Evolutionary conservation across 371 early-diverging fungal species (phyloP).

Genomic region (Sporodiniella umbellata): DNA sequence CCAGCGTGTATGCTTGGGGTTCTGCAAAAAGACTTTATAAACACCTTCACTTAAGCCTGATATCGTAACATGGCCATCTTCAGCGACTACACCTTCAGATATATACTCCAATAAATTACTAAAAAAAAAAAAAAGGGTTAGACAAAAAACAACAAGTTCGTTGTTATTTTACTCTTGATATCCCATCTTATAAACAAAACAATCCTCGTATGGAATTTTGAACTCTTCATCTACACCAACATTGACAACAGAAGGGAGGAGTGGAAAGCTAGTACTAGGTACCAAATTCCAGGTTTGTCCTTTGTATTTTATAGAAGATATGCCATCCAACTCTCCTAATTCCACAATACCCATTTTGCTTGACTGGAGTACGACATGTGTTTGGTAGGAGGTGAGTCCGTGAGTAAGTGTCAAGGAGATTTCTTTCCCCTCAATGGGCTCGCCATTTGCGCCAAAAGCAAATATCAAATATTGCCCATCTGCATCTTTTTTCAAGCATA

Average conservation of each 20-base stretch:
- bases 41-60: conserved; percentile 26
- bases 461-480: conserved; percentile 31
- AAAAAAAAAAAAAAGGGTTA: not conserved
- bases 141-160: not conserved
- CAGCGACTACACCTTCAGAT: not conserved
- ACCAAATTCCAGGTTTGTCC: not conserved
- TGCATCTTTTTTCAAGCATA: not conserved
- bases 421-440: conserved; percentile 29
- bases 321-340: conserved; percentile 35
- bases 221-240: conserved; percentile 27
- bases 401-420: conserved; percentile 34
- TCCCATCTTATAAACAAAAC: not conserved
- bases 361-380: conserved; percentile 31
- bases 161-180: not conserved
- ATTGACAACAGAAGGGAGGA: conserved; percentile 18
- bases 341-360: conserved; percentile 38
- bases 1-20: no score
- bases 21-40: conserved; percentile 17
- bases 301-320: not conserved
- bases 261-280: not conserved
- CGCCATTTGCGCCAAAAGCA: conserved; percentile 56
- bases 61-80: conserved; percentile 12
- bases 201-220: conserved; percentile 5
- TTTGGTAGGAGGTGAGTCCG: conserved; percentile 3
- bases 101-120: conserved; percentile 1